A percentile compares a stretch with the other conserved stretches of the same genome.
phyloP scores from a whole-genome alignment of 164 flowering plant genomes.

The Umbilicus rupestris region DNA sequence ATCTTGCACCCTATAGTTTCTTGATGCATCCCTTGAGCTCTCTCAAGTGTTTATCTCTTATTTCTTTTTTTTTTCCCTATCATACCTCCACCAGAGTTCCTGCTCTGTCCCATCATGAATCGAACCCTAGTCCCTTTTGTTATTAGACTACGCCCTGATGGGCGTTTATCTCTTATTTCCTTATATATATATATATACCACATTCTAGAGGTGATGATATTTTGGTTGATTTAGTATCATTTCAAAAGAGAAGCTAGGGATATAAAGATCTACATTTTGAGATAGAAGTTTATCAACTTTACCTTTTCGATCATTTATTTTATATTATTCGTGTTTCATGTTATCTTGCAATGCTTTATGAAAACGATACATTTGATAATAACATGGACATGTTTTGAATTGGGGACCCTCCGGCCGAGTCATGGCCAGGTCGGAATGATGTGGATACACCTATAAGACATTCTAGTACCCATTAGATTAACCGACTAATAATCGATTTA shows the following conservation, averaged over 20 bases:
- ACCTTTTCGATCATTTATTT: not conserved
- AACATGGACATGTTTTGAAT: slow-evolving; percentile 2
- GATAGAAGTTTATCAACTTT: slow-evolving; percentile 2
- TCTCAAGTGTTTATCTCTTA: not conserved
- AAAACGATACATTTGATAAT: not conserved
- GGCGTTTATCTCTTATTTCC: not conserved
- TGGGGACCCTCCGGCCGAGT: not conserved
- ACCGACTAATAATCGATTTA: not conserved
- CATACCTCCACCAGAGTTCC: too few species aligned
- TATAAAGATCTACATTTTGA: not conserved
- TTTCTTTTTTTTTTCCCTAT: not conserved
- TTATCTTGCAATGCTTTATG: slow-evolving; percentile 2
- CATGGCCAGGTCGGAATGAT: not conserved
- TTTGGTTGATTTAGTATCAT: slow-evolving; percentile 4
- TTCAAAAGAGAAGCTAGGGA: not conserved
- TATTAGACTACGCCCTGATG: too few species aligned
- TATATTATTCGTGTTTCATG: not conserved
- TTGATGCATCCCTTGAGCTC: not conserved
- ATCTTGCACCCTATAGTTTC: not conserved
- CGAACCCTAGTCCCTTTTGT: too few species aligned
- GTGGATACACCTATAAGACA: not conserved
- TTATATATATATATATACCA: not conserved
- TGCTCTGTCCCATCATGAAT: too few species aligned
- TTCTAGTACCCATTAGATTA: not conserved
- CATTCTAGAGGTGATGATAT: not conserved